Conservation (phyloP, 2,329 filamentous ascomycete species). For the Phyllosticta citriasiana region DNA sequence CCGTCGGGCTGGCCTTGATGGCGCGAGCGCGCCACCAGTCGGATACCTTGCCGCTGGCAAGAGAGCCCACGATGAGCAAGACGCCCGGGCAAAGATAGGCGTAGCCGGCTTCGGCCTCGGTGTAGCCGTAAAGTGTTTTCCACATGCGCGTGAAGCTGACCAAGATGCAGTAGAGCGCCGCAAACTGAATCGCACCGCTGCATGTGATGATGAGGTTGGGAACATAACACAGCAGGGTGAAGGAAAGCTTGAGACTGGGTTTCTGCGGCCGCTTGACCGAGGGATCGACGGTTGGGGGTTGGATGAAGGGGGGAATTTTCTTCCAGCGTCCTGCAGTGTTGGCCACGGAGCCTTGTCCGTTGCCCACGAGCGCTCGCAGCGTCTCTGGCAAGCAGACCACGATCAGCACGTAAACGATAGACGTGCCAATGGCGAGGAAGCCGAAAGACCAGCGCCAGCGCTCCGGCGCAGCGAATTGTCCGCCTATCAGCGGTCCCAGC, state of each 20-base stretch:
- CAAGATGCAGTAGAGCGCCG: slow-evolving; percentile 20
- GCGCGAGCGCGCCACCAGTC: slow-evolving; percentile 25
- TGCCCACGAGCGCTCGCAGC: slow-evolving; percentile 35
- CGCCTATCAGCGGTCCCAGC: slow-evolving; percentile 35
- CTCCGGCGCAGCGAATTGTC: slow-evolving; percentile 24
- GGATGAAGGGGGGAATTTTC: slow-evolving; percentile 1
- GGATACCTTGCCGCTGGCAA: slow-evolving; percentile 29
- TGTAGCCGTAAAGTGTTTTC: slow-evolving; percentile 26
- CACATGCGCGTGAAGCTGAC: slow-evolving; percentile 16
- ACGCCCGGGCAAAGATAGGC: slow-evolving; percentile 27
- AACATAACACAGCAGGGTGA: slow-evolving; percentile 17
- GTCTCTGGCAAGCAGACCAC: slow-evolving; percentile 38
- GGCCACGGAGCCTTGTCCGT: slow-evolving; percentile 20
- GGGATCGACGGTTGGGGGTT: background rate
- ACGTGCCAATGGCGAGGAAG: slow-evolving; percentile 22
- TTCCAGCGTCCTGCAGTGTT: background rate
- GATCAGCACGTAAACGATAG: slow-evolving; percentile 21
- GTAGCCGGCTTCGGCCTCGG: slow-evolving; percentile 24
- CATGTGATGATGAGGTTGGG: slow-evolving; percentile 22
- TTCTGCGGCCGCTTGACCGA: background rate
- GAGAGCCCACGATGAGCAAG: slow-evolving; percentile 25
- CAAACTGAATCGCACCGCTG: slow-evolving; percentile 21
- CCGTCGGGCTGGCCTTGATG: slow-evolving; percentile 16
- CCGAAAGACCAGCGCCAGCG: slow-evolving; percentile 39
- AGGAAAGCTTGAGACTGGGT: background rate